A percentile compares a stretch with the other conserved stretches of the same genome.
Conservation (phyloP, 208 protist species). For the Leishmania aethiopica region DNA sequence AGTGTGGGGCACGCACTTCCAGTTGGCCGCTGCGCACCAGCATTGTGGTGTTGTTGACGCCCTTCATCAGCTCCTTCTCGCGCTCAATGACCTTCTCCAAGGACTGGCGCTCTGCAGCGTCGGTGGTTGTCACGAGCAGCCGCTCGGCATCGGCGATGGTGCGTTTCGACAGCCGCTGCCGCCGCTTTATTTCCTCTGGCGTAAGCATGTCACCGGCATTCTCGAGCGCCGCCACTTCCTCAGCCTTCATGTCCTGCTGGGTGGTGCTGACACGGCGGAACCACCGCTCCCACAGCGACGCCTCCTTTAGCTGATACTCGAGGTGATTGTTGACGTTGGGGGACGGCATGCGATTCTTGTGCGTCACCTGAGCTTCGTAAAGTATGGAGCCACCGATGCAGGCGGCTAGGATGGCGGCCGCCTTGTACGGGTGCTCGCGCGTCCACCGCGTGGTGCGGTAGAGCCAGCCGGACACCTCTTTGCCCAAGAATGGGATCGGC, state of each 20-base stretch:
- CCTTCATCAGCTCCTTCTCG: constrained; percentile 59
- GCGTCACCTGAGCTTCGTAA: constrained; percentile 83
- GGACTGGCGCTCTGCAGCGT: constrained; percentile 50
- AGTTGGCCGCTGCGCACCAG: constrained; percentile 78
- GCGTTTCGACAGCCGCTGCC: constrained; percentile 30
- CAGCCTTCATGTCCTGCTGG: constrained; percentile 6
- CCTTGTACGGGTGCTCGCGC: constrained; percentile 61
- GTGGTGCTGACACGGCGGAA: constrained; percentile 19
- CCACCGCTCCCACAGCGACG: constrained; percentile 40
- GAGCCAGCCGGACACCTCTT: constrained; percentile 79
- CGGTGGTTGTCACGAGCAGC: constrained; percentile 50
- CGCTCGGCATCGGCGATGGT: constrained; percentile 52
- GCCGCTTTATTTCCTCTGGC: constrained; percentile 14
- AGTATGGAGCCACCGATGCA: constrained; percentile 58
- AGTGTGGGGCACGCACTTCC: constrained; percentile 75
- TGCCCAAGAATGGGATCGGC: constrained; percentile 80
- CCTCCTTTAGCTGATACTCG: constrained; percentile 71
- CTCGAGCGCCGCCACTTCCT: constrained; percentile 3
- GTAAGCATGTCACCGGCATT: neutral
- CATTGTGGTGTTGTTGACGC: constrained; percentile 71
- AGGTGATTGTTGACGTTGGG: constrained; percentile 88
- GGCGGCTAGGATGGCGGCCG: constrained; percentile 43
- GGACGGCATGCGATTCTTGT: constrained; percentile 77
- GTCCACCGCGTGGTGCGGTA: constrained; percentile 81
- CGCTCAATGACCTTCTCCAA: constrained; percentile 63